phyloP scores from a whole-genome alignment of 176 grass and related monocot genomes.

The Secale cereale region DNA sequence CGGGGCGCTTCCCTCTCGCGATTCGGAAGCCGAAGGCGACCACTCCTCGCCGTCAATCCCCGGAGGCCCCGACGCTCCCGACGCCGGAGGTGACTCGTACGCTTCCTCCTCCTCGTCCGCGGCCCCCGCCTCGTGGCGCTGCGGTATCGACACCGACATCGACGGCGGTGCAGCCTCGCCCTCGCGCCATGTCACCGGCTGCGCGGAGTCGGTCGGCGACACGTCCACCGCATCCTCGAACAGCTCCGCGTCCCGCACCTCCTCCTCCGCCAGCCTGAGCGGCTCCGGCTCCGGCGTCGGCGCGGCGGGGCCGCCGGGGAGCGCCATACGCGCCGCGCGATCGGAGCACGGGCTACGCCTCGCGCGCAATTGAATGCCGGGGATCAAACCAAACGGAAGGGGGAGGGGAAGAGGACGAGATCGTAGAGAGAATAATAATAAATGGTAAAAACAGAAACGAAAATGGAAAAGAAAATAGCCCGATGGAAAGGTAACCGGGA shows the following conservation, averaged over 20 bases:
- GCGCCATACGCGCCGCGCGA: constrained; percentile 30
- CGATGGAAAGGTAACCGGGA: neutral
- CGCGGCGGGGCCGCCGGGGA: constrained; percentile 21
- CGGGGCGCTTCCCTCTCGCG: neutral
- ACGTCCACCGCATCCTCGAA: constrained; percentile 38
- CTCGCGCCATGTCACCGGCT: neutral
- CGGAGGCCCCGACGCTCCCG: neutral
- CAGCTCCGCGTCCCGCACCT: constrained; percentile 20
- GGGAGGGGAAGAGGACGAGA: constrained; percentile 2
- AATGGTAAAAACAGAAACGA: constrained; percentile 15
- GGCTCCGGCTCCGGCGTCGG: constrained; percentile 3
- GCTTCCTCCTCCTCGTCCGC: constrained; percentile 13
- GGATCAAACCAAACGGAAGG: constrained; percentile 25
- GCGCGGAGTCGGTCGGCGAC: constrained; percentile 17
- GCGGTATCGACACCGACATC: constrained; percentile 3
- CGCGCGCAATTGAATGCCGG: constrained; percentile 22
- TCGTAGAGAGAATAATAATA: constrained; percentile 28
- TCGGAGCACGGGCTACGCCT: neutral
- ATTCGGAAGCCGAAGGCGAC: constrained; percentile 16
- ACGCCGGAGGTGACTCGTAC: constrained; percentile 22
- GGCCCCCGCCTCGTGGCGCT: neutral
- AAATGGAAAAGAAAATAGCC: neutral
- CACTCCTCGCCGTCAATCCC: neutral
- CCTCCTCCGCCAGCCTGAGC: constrained; percentile 17
- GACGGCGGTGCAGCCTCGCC: neutral